Percentiles rank a stretch among this genome's conserved stretches.
Conservation (phyloP, 208 protist species). For the Acanthamoeba castellanii region DNA sequence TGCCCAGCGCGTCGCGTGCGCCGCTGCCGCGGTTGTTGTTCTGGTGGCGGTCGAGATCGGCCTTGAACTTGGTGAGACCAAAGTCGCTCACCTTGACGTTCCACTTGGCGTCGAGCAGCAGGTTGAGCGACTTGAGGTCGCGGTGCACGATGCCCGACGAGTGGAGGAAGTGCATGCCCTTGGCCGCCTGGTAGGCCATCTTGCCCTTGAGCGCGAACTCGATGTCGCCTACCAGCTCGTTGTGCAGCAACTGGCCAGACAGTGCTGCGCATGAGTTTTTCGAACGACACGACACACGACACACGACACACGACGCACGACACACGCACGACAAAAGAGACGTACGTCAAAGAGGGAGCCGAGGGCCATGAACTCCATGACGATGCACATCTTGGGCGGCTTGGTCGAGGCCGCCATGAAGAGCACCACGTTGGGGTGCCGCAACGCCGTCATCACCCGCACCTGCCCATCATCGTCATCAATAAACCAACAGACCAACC, state of each 20-base stretch:
- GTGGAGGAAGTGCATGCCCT: slow-evolving; percentile 41
- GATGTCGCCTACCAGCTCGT: slow-evolving; percentile 19
- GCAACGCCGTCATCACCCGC: slow-evolving; percentile 59
- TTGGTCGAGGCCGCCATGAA: slow-evolving; percentile 53
- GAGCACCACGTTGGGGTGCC: slow-evolving; percentile 53
- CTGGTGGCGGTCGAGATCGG: neutral
- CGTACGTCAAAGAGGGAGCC: slow-evolving; percentile 61
- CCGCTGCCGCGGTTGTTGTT: neutral
- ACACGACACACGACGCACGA: too few species aligned
- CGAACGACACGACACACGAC: too few species aligned
- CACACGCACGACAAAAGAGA: neutral
- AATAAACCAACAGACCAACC: neutral
- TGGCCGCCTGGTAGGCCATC: slow-evolving; percentile 4
- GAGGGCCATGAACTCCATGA: slow-evolving; percentile 66
- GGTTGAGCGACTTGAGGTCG: slow-evolving; percentile 35
- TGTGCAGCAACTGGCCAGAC: slow-evolving; percentile 18
- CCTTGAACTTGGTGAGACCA: neutral
- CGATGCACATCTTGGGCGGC: slow-evolving; percentile 50
- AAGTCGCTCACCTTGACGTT: slow-evolving; percentile 24
- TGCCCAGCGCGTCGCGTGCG: neutral
- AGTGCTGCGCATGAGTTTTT: too few species aligned
- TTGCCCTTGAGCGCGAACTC: neutral
- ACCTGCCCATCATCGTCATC: neutral
- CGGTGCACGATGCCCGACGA: slow-evolving; percentile 39
- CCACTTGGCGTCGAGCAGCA: slow-evolving; percentile 4